Evolutionary conservation across 2,329 filamentous ascomycete species (phyloP).

Genomic region (Aspergillus spinulosporus): DNA sequence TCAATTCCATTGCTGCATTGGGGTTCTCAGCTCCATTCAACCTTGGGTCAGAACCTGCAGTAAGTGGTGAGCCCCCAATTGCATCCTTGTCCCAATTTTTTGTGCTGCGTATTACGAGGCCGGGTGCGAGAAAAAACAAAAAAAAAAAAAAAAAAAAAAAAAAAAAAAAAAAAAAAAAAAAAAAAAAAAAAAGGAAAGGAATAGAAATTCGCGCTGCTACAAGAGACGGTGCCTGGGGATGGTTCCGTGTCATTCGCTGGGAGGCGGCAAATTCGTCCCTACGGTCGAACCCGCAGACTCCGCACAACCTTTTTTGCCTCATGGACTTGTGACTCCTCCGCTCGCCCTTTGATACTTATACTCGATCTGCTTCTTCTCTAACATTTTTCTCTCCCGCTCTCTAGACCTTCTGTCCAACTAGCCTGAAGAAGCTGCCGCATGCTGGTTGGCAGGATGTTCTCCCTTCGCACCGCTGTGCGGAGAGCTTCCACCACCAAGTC

Average conservation of each 20-base stretch:
- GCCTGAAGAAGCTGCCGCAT: slow-evolving; percentile 41
- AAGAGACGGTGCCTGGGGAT: slow-evolving; percentile 13
- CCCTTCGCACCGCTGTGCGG: slow-evolving; percentile 47
- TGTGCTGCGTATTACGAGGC: background rate
- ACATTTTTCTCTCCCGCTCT: slow-evolving; percentile 12
- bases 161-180: no score
- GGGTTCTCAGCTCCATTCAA: background rate
- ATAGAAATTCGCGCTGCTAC: slow-evolving; percentile 9
- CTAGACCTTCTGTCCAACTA: slow-evolving; percentile 21
- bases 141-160: no score
- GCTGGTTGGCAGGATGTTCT: slow-evolving; percentile 45
- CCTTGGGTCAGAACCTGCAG: slow-evolving; percentile 7
- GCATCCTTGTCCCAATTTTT: slow-evolving; percentile 2
- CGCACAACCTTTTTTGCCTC: slow-evolving; percentile 22
- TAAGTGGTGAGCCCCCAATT: slow-evolving; percentile 9
- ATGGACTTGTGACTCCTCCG: slow-evolving; percentile 12
- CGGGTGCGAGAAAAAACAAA: background rate
- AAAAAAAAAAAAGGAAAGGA: no score
- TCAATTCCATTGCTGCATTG: slow-evolving; percentile 8
- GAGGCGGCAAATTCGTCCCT: slow-evolving; percentile 20
- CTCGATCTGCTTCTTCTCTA: slow-evolving; percentile 23
- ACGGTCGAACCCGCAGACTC: slow-evolving; percentile 17
- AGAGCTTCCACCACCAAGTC: slow-evolving; percentile 45
- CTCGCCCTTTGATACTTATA: slow-evolving; percentile 29
- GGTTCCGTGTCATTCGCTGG: slow-evolving; percentile 13